Evolutionary conservation across 2,329 filamentous ascomycete genomes (phyloP), one percentile per base, ranked within the genome.

Genomic region (Colletotrichum chlorophyti): DNA sequence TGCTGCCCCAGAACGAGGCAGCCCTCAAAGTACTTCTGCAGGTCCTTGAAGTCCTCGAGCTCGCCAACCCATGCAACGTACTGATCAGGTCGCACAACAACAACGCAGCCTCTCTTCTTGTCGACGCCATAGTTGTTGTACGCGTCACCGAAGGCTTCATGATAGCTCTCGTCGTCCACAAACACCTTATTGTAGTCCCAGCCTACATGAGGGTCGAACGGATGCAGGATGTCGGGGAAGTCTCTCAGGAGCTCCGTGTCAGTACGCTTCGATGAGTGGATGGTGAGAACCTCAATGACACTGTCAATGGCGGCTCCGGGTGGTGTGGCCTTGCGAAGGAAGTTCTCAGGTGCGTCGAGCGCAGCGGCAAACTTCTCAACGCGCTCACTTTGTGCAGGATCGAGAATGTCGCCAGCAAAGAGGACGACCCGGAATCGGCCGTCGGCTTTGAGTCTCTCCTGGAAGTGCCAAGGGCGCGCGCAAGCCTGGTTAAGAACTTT

Each of bases 41-140:
- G 32, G 3, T 66, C 65, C 2, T 66, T 69, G 31, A 74, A 71
- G 27, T 74, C 72, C 19, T 76, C 72, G 17, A 79, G 60, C 14
- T 72, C 68, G 1, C 72, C 72, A 2, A 79, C 63, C 65, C 72
- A 74, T 2, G 69, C 79, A 27, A 91, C 81, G 70, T 91, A 87
- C 67, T 89, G 86, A 74, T 91, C 89, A 3, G 89, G 89, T 45
- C 89, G 71, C 2, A 87, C 74, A 2, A 87, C 73, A 1, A 89
- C 80, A 4, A 86, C 72, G 60, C 83, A 85, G 0, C 88, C 88
- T 17, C 71, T 70, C 50, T 80, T 73, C 15, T 63, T 68, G 62
- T 85, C 77, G 2, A 91, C 75, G 0, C 86, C 88, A 55, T 86
- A 88, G 4, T 77, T 78, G 53, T 80, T 73, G 65, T 90, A 85